Percentiles rank a stretch among this genome's conserved stretches.
Conservation (phyloP, 2,329 filamentous ascomycete genomes). For the Alternaria dauci region DNA sequence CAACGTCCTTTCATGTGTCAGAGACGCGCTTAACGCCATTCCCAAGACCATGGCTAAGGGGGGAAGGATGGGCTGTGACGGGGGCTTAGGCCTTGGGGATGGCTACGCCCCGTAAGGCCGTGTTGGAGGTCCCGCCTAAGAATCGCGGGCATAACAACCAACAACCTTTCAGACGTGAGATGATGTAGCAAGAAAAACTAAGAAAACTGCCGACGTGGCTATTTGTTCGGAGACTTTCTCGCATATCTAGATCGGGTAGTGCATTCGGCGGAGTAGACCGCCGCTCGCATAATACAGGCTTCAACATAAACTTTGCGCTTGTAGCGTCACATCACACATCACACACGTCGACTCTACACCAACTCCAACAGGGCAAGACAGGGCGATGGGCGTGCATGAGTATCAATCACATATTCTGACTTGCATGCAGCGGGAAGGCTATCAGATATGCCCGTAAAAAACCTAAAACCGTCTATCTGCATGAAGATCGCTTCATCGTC, state of each 20-base stretch:
- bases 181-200: background rate
- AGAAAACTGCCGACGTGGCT: background rate
- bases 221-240: constrained; percentile 2
- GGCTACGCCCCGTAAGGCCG: background rate
- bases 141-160: background rate
- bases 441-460: background rate
- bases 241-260: background rate
- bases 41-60: constrained; percentile 4
- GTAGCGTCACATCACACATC: background rate
- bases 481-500: background rate
- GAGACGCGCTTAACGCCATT: constrained; percentile 3
- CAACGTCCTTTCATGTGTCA: background rate
- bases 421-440: background rate
- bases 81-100: background rate
- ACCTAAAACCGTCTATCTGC: background rate
- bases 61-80: background rate
- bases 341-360: background rate
- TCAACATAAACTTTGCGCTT: background rate
- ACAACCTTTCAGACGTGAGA: background rate
- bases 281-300: background rate
- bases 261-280: background rate
- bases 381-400: constrained; percentile 3
- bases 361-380: background rate
- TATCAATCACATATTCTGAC: background rate
- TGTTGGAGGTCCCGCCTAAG: background rate